phyloP scores from a whole-genome alignment of 2,329 filamentous ascomycete species.

The Alternaria brassicae region DNA sequence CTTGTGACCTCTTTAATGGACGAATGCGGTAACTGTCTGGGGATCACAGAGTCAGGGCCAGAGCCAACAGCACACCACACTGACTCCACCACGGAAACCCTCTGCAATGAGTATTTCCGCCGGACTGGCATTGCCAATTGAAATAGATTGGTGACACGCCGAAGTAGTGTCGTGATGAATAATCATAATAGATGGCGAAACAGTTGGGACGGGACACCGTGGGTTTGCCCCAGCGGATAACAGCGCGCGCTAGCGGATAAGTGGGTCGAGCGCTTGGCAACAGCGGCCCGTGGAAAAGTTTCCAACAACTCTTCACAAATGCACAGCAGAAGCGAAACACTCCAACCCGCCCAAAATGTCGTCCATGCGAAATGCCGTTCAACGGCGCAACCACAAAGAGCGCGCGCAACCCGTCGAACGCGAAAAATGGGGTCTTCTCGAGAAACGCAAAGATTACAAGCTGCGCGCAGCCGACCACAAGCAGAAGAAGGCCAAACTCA shows the following conservation, averaged over 20 bases:
- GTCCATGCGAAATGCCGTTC: conserved; percentile 52
- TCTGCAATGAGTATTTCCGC: not conserved
- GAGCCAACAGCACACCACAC: not conserved
- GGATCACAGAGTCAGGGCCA: not conserved
- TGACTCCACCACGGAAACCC: no score
- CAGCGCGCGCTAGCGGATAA: not conserved
- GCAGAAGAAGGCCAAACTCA: conserved; percentile 65
- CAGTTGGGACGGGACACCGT: no score
- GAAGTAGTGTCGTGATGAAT: not conserved
- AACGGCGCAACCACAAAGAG: conserved; percentile 87
- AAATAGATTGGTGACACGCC: not conserved
- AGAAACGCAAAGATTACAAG: conserved; percentile 89
- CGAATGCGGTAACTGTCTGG: not conserved
- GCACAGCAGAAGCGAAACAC: not conserved
- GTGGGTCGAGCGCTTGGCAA: conserved; percentile 7
- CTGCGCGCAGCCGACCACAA: conserved; percentile 71
- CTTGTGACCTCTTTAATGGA: not conserved
- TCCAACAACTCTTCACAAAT: not conserved
- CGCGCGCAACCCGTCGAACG: conserved; percentile 86
- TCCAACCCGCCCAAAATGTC: conserved; percentile 32
- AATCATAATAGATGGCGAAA: not conserved
- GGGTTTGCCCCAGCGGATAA: not conserved
- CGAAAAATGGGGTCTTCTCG: conserved; percentile 85
- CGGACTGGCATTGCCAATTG: not conserved
- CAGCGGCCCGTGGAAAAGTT: conserved; percentile 6